phyloP scores from a whole-genome alignment of 179 eudicot species.

The Spergularia azorica region DNA sequence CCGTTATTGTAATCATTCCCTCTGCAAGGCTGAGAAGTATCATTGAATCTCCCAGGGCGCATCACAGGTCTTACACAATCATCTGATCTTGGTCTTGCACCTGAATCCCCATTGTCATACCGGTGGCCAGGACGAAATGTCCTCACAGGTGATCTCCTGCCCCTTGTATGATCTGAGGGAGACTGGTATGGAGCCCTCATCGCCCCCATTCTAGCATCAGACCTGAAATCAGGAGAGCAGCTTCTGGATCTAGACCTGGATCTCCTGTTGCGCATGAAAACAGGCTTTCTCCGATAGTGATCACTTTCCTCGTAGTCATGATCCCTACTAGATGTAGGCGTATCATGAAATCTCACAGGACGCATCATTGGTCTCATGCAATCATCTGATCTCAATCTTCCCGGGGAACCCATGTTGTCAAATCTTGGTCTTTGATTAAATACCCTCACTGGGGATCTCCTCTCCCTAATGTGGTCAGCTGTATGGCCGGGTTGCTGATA shows the following conservation, averaged over 20 bases:
- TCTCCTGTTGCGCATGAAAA: conserved; percentile 38
- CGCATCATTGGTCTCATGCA: conserved; percentile 27
- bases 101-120: conserved; percentile 39
- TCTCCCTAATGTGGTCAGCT: conserved; percentile 30
- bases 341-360: conserved; percentile 32
- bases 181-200: conserved; percentile 45
- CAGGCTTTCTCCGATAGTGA: conserved; percentile 26
- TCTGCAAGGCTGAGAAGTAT: conserved; percentile 39
- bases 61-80: conserved; percentile 39
- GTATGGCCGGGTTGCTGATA: conserved; percentile 31
- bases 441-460: conserved; percentile 32
- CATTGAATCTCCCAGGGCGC: conserved; percentile 49
- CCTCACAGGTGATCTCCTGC: conserved; percentile 54
- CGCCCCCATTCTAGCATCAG: conserved; percentile 50
- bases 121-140: conserved; percentile 38
- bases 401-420: conserved; percentile 21
- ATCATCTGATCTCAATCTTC: conserved; percentile 35
- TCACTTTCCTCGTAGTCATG: conserved; percentile 25
- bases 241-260: conserved; percentile 42
- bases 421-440: conserved; percentile 31
- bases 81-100: conserved; percentile 43
- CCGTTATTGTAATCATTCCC: conserved; percentile 32
- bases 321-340: conserved; percentile 22
- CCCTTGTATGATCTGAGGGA: conserved; percentile 35
- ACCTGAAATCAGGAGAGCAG: conserved; percentile 50